Percentiles rank a stretch among this genome's conserved stretches.
Evolutionary conservation across 176 grass and related monocot genomes (phyloP).

Genomic region (Eremochloa ophiuroides): DNA sequence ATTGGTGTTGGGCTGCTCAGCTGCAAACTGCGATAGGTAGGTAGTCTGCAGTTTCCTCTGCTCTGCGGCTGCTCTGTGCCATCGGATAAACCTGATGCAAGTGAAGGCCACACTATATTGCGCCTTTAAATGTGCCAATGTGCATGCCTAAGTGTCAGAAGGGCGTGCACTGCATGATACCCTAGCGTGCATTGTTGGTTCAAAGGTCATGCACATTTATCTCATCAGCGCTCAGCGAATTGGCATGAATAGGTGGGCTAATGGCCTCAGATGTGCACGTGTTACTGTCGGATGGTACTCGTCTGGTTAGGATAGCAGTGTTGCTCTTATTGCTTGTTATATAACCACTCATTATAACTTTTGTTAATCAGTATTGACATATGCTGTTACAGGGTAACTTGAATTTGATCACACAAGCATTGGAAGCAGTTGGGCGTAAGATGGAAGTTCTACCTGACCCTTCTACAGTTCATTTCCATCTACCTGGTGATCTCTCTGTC

Average conservation of each 20-base stretch:
- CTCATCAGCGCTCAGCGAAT: background rate
- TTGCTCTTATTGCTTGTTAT: background rate
- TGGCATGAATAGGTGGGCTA: background rate
- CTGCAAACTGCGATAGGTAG: background rate
- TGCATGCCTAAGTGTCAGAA: background rate
- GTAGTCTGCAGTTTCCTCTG: background rate
- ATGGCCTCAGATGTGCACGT: background rate
- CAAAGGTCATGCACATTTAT: background rate
- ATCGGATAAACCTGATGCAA: background rate
- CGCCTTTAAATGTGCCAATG: background rate
- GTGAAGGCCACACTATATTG: background rate
- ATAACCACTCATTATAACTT: background rate
- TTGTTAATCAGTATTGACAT: background rate
- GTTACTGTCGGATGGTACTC: background rate
- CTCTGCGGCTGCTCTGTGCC: background rate
- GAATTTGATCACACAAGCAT: constrained; percentile 87
- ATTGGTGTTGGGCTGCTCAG: background rate
- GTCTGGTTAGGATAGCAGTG: background rate
- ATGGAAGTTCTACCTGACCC: constrained; percentile 92
- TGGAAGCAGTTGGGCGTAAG: constrained; percentile 71
- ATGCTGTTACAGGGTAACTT: constrained; percentile 65
- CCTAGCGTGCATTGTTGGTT: background rate
- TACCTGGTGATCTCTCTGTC: constrained; percentile 71
- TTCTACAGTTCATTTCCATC: constrained; percentile 81
- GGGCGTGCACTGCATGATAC: background rate